Evolutionary conservation across 2,329 filamentous ascomycete genomes (phyloP).

Genomic region (Furcasterigmium furcatum): DNA sequence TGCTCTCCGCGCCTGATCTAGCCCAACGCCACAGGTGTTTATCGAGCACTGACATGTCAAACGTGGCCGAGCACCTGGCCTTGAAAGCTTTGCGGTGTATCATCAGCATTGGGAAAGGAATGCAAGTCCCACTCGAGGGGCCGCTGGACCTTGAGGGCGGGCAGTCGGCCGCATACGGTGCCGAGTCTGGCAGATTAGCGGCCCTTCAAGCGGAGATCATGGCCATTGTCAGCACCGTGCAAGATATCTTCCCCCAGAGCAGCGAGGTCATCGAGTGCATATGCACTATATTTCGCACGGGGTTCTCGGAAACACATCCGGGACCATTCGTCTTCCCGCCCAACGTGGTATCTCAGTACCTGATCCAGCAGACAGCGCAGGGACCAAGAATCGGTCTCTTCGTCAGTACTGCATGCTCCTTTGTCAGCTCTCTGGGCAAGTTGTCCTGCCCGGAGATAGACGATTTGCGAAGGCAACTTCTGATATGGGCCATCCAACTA

Average conservation of each 20-base stretch:
- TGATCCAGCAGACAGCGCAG: conserved; percentile 55
- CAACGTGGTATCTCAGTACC: conserved; percentile 61
- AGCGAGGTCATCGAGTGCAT: conserved; percentile 69
- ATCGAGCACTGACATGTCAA: conserved; percentile 12
- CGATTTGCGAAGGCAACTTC: conserved; percentile 45
- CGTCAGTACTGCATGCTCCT: conserved; percentile 68
- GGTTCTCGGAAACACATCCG: conserved; percentile 70
- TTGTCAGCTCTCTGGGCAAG: conserved; percentile 57
- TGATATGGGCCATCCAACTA: conserved; percentile 61
- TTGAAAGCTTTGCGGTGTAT: conserved; percentile 64
- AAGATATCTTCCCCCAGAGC: conserved; percentile 50
- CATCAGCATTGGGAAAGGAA: conserved; percentile 65
- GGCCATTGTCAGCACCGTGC: conserved; percentile 41
- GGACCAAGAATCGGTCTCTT: conserved; percentile 66
- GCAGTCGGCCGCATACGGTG: conserved; percentile 13
- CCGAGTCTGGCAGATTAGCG: conserved; percentile 17
- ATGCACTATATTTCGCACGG: conserved; percentile 68
- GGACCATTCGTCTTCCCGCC: conserved; percentile 76
- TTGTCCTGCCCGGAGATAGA: conserved; percentile 39
- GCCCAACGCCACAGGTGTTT: neutral
- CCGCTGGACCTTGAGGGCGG: conserved; percentile 65
- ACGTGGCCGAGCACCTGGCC: conserved; percentile 42
- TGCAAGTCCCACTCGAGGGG: conserved; percentile 65
- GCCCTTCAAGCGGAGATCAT: conserved; percentile 44
- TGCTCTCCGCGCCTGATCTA: conserved; percentile 12